These are phyloP conservation scores for Pisolithus orientalis DNA, from an alignment of 768 basidiomycete species.

Conservation along the genomic window DNA sequence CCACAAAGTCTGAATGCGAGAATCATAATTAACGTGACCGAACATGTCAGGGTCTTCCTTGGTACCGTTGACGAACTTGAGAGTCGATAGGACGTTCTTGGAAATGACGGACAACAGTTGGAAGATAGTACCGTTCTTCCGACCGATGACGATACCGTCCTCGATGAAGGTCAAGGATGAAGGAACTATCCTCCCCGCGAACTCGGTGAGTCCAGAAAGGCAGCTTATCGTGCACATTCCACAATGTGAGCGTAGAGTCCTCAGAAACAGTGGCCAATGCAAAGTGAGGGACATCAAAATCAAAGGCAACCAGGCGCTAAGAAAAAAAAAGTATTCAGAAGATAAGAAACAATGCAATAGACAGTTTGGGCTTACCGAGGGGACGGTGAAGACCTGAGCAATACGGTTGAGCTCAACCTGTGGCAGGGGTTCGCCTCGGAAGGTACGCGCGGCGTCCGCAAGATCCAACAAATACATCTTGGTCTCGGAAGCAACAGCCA, in stretches of 20 bases:
- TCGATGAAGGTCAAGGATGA: conserved; percentile 84
- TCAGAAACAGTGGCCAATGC: conserved; percentile 78
- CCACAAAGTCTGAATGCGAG: conserved; percentile 82
- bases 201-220: conserved; percentile 74
- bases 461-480: conserved; percentile 75
- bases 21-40: conserved; percentile 81
- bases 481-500: conserved; percentile 78
- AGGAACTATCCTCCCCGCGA: conserved; percentile 71
- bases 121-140: conserved; percentile 80
- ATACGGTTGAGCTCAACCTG: conserved; percentile 67
- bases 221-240: conserved; percentile 73
- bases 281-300: conserved; percentile 74
- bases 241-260: conserved; percentile 74
- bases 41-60: conserved; percentile 83
- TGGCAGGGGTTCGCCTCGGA: conserved; percentile 59
- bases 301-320: conserved; percentile 79
- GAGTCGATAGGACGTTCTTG: conserved; percentile 66
- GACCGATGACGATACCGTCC: conserved; percentile 76
- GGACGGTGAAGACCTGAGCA: conserved; percentile 58
- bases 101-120: conserved; percentile 75
- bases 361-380: conserved; percentile 48
- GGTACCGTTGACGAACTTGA: conserved; percentile 66
- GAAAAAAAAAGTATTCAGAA: neutral
- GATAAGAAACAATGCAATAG: neutral
- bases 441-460: conserved; percentile 49